These are phyloP conservation scores for Alnus rubra DNA, from an alignment of 306 rosid genomes.

Conservation along the genomic window DNA sequence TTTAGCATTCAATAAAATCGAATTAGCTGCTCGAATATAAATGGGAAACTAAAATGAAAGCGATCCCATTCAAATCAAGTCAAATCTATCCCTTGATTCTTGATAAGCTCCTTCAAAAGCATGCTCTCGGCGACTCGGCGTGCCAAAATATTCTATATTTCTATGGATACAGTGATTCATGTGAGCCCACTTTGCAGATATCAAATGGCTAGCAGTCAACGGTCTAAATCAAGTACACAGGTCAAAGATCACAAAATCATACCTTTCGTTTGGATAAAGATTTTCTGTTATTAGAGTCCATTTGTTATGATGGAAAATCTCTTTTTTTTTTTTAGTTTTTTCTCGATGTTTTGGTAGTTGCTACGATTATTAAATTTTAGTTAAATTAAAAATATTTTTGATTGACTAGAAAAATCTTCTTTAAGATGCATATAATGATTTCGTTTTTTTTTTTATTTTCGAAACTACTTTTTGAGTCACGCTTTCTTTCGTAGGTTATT, in stretches of 20 bases:
- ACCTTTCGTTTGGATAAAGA: neutral
- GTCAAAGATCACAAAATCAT: neutral
- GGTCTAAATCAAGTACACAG: neutral
- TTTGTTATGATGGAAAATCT: too few relatives aligned
- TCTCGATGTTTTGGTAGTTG: too few relatives aligned
- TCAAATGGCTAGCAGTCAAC: neutral
- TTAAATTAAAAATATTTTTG: too few relatives aligned
- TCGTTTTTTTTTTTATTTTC: too few relatives aligned
- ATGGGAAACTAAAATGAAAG: neutral
- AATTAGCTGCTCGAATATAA: neutral
- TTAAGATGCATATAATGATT: too few relatives aligned
- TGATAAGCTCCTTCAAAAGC: conserved; percentile 1
- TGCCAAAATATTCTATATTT: neutral
- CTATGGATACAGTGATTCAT: neutral
- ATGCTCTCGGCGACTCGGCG: neutral
- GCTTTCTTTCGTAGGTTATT: too few relatives aligned
- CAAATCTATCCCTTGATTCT: neutral
- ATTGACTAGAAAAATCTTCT: too few relatives aligned
- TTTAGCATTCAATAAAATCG: neutral
- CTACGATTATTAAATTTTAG: too few relatives aligned
- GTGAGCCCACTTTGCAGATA: neutral
- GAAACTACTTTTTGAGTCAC: too few relatives aligned
- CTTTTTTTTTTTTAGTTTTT: too few relatives aligned
- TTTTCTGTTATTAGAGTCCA: too few relatives aligned
- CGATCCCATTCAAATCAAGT: neutral